Evolutionary conservation across 805 yeast genomes (phyloP).

Genomic region (Suhomyces tanzawaensis): DNA sequence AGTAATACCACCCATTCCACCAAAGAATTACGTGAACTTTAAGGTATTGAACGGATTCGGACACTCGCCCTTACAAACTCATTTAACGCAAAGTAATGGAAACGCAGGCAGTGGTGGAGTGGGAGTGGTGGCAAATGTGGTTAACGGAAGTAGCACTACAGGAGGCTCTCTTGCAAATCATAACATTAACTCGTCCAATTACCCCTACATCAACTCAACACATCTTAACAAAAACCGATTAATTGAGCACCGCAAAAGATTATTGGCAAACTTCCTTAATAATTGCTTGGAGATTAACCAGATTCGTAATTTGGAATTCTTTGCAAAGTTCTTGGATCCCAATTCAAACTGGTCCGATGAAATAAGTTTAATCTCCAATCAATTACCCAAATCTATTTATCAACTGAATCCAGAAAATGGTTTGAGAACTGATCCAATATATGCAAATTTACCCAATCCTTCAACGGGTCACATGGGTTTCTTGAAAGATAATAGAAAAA

Average conservation of each 20-base stretch:
- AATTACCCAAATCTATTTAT: slow-evolving; percentile 40
- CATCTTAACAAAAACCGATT: slow-evolving; percentile 37
- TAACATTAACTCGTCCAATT: slow-evolving; percentile 1
- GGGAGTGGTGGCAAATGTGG: not conserved
- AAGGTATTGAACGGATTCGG: slow-evolving; percentile 35
- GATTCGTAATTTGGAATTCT: slow-evolving; percentile 58
- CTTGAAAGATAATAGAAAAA: slow-evolving; percentile 30
- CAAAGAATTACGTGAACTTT: slow-evolving; percentile 40
- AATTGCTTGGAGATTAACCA: slow-evolving; percentile 61
- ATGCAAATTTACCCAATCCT: slow-evolving; percentile 35
- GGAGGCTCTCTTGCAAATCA: too few relatives aligned
- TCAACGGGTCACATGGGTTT: slow-evolving; percentile 29
- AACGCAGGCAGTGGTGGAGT: not conserved
- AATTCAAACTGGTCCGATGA: slow-evolving; percentile 81
- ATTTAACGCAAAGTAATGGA: not conserved
- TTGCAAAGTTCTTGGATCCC: slow-evolving; percentile 81
- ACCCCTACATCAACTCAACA: slow-evolving; percentile 40
- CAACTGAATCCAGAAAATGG: slow-evolving; percentile 47
- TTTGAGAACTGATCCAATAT: slow-evolving; percentile 33
- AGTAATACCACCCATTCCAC: slow-evolving; percentile 91
- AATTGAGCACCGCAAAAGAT: slow-evolving; percentile 46
- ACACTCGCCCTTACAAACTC: slow-evolving; percentile 3
- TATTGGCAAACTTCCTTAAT: slow-evolving; percentile 74
- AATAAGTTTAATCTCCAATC: slow-evolving; percentile 31
- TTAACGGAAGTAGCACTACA: not conserved